Conservation (phyloP, 805 yeast genomes). For the Candida quercuum region DNA sequence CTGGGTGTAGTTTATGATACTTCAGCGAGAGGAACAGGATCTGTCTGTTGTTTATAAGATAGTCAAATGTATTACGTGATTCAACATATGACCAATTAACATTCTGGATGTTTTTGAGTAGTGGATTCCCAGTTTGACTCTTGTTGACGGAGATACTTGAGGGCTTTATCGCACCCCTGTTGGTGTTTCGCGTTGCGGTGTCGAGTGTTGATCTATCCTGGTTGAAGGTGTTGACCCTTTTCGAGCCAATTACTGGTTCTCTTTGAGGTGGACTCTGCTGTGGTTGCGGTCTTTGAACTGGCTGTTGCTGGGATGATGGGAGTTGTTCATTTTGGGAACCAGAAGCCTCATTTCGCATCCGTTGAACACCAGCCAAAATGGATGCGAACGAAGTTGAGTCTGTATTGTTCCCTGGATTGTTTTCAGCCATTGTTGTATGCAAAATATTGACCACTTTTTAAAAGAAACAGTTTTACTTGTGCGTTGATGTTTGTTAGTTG, state of each 20-base stretch:
- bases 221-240: conserved; percentile 20
- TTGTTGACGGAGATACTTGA: conserved; percentile 50
- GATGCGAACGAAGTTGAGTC: conserved; percentile 66
- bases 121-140: conserved; percentile 70
- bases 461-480: no score
- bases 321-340: no score
- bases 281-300: conserved; percentile 1
- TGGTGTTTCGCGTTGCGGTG: neutral
- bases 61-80: conserved; percentile 50
- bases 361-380: conserved; percentile 63
- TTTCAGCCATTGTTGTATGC: no score
- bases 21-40: conserved; percentile 61
- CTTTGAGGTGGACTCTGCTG: conserved; percentile 1
- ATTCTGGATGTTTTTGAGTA: conserved; percentile 48
- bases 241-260: conserved; percentile 6
- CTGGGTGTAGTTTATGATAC: conserved; percentile 74
- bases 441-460: no score
- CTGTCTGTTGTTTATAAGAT: conserved; percentile 51
- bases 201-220: conserved; percentile 12
- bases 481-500: no score
- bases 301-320: neutral
- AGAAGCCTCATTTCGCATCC: conserved; percentile 38
- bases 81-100: conserved; percentile 49
- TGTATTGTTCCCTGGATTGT: conserved; percentile 19
- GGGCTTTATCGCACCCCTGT: conserved; percentile 10